Conservation (phyloP, 768 basidiomycete species). For the Lanmaoa rubissima region DNA sequence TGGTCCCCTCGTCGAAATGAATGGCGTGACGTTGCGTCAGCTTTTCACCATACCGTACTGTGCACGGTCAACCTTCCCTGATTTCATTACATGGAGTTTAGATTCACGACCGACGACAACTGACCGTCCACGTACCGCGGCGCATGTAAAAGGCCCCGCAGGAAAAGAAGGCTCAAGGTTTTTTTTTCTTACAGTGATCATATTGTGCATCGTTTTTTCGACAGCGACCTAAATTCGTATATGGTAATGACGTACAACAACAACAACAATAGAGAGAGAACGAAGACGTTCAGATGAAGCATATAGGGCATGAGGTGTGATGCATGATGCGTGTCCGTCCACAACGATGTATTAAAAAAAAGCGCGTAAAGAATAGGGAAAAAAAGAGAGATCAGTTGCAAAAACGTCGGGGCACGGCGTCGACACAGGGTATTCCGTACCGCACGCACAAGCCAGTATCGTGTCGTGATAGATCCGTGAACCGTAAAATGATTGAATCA, state of each 20-base stretch:
- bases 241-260: constrained; percentile 12
- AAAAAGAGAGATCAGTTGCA: not conserved
- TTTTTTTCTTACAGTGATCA: no score
- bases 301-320: not conserved
- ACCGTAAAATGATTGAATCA: not conserved
- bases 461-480: not conserved
- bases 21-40: no score
- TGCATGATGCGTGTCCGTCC: constrained; percentile 8
- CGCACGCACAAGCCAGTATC: not conserved
- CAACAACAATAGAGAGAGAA: not conserved
- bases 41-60: no score
- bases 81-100: no score
- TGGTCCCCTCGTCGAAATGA: no score
- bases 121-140: no score
- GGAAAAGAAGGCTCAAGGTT: no score
- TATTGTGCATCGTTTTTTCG: not conserved
- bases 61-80: no score
- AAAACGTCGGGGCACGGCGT: not conserved
- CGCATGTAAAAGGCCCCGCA: no score
- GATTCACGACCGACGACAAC: no score
- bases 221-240: constrained; percentile 18
- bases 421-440: not conserved
- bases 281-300: not conserved
- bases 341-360: constrained; percentile 3
- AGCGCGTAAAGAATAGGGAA: not conserved